These are phyloP conservation scores for Dendrostoma leiphaemia DNA, from an alignment of 2,329 filamentous ascomycete species.

Conservation along the genomic window DNA sequence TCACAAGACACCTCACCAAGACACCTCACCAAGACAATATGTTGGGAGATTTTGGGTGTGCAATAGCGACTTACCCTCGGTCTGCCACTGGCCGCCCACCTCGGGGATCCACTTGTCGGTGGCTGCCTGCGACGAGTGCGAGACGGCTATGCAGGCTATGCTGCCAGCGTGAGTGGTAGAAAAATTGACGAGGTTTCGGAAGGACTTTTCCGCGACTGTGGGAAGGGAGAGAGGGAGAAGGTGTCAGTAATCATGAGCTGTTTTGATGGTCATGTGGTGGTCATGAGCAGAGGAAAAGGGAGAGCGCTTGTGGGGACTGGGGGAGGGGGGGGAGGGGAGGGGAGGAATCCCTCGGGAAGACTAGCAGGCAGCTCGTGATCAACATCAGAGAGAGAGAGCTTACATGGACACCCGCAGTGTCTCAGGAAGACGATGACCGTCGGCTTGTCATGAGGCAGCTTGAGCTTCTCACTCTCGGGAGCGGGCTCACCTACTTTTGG, in stretches of 20 bases:
- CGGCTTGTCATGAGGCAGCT: constrained; percentile 52
- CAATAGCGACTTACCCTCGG: too few relatives aligned
- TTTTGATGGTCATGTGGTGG: too few relatives aligned
- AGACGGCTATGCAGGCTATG: constrained; percentile 60
- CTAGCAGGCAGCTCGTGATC: neutral
- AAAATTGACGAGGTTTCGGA: constrained; percentile 50
- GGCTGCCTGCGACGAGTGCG: constrained; percentile 52
- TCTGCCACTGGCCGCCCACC: constrained; percentile 56
- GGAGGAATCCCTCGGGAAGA: neutral
- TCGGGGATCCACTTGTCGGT: constrained; percentile 58
- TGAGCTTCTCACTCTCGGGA: constrained; percentile 48
- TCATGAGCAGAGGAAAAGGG: neutral
- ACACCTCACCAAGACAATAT: too few relatives aligned
- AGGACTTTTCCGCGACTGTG: constrained; percentile 67
- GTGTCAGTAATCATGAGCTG: too few relatives aligned
- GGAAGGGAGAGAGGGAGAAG: neutral
- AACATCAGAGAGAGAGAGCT: constrained; percentile 23
- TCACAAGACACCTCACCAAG: too few relatives aligned
- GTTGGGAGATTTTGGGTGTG: too few relatives aligned
- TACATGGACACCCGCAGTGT: constrained; percentile 74
- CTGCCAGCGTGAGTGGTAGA: constrained; percentile 46
- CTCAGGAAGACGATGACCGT: constrained; percentile 66
- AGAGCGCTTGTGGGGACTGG: neutral
- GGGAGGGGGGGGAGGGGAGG: neutral
- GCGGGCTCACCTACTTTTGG: constrained; percentile 55